phyloP scores from a whole-genome alignment of 106 monocot species.

The Platanthera guangdongensis region DNA sequence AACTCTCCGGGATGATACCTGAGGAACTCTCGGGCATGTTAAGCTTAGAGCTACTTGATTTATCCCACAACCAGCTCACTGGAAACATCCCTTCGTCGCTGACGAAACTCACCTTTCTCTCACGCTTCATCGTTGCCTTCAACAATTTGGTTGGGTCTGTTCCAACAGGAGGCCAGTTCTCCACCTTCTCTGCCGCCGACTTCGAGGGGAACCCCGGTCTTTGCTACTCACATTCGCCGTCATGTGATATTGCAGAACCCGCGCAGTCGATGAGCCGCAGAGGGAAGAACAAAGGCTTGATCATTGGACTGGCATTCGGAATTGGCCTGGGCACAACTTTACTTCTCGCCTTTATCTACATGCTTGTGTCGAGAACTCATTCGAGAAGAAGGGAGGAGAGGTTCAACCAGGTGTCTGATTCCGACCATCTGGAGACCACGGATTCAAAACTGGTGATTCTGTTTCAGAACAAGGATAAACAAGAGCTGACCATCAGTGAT shows the following conservation, averaged over 20 bases:
- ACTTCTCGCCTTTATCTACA: slow-evolving; percentile 20
- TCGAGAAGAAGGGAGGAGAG: slow-evolving; percentile 19
- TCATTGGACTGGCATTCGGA: slow-evolving; percentile 26
- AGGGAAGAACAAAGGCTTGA: slow-evolving; percentile 29
- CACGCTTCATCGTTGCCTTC: slow-evolving; percentile 55
- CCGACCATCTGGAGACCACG: slow-evolving; percentile 11
- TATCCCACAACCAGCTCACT: slow-evolving; percentile 56
- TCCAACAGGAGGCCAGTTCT: slow-evolving; percentile 65
- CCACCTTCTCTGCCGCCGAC: slow-evolving; percentile 33
- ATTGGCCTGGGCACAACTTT: slow-evolving; percentile 34
- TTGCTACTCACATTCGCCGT: slow-evolving; percentile 22
- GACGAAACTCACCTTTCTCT: slow-evolving; percentile 50
- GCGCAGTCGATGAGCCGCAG: neutral
- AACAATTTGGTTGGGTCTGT: slow-evolving; percentile 51
- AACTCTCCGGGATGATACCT: slow-evolving; percentile 51
- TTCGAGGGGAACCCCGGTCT: slow-evolving; percentile 68
- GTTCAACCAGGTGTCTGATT: slow-evolving; percentile 29
- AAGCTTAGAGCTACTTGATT: slow-evolving; percentile 49
- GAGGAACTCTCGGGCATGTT: slow-evolving; percentile 46
- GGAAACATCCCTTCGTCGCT: slow-evolving; percentile 57
- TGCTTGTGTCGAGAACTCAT: slow-evolving; percentile 31
- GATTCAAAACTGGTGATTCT: slow-evolving; percentile 41
- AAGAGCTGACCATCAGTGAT: slow-evolving; percentile 29
- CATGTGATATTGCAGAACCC: slow-evolving; percentile 7
- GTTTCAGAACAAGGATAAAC: slow-evolving; percentile 48